Percentiles rank a stretch among this genome's conserved stretches.
Conservation (phyloP, 495 filamentous ascomycete genomes). For the Sordaria brevicollis region DNA sequence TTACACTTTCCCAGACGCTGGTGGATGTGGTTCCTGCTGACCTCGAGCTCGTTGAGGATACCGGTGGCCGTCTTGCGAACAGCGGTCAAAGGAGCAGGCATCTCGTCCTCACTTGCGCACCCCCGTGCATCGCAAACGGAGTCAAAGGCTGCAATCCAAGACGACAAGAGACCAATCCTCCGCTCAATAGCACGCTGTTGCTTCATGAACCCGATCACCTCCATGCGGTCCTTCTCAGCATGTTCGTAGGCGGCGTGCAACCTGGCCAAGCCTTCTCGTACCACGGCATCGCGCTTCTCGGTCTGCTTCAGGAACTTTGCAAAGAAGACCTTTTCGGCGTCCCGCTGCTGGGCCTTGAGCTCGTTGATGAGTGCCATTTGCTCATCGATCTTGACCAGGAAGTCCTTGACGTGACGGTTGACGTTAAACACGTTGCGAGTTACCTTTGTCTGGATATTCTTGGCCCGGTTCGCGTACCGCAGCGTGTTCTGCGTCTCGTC, state of each 20-base stretch:
- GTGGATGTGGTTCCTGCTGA: slow-evolving; percentile 81
- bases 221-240: slow-evolving; percentile 64
- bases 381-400: slow-evolving; percentile 93
- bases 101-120: slow-evolving; percentile 50
- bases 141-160: slow-evolving; percentile 93
- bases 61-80: slow-evolving; percentile 85
- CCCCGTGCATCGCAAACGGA: slow-evolving; percentile 54
- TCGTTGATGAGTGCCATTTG: slow-evolving; percentile 90
- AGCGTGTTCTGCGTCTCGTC: slow-evolving; percentile 98
- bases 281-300: slow-evolving; percentile 67
- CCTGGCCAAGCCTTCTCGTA: slow-evolving; percentile 72
- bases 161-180: slow-evolving; percentile 69
- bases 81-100: slow-evolving; percentile 53
- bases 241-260: slow-evolving; percentile 80
- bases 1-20: slow-evolving; percentile 66
- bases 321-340: slow-evolving; percentile 78
- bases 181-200: slow-evolving; percentile 75
- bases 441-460: slow-evolving; percentile 99
- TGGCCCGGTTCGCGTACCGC: slow-evolving; percentile 93
- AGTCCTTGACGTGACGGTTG: slow-evolving; percentile 97
- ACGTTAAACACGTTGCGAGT: slow-evolving; percentile 98
- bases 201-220: slow-evolving; percentile 70
- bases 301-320: slow-evolving; percentile 80
- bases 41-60: slow-evolving; percentile 76
- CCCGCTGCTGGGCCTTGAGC: slow-evolving; percentile 82